Evolutionary conservation across 192 early-diverging fungal species (phyloP), one percentile per base, ranked within the genome.

Genomic region (Mortierella claussenii): DNA sequence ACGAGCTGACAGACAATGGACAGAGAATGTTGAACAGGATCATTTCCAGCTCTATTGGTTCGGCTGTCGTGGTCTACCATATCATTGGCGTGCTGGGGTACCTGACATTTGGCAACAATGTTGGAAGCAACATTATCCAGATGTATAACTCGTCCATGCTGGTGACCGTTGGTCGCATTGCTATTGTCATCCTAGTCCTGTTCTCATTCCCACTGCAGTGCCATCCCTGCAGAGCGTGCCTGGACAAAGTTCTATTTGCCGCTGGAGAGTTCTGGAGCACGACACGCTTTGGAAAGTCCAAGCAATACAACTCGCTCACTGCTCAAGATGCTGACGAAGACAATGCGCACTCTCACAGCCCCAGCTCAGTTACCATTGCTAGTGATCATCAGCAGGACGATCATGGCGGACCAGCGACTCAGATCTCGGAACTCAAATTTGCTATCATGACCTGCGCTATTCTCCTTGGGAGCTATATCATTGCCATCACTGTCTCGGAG

Each of bases 181-280:
- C 94, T 13, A 92, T 98, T 59, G 95, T 93, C 2, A 71, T 98
- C 23, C 81, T 96, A 18, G 95, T 98, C 31, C 60, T 98, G 37
- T 89, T 98, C 47, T 93, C 90, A 3, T 97, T 94, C 82, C 97
- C 98, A 26, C 81, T 99, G 7, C 98, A 99, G 79, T 89, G 88
- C 56, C 95, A 97, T 60, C 98, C 98, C 2, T 91, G 91, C 63
- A 87, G 98, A 32, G 90, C 89, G 4, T 96, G 89, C 33, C 79
- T 97, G 21, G 94, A 97, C 76, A 98, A 98, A 81, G 88, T 98
- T 5, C 37, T 94, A 8, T 81, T 85, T 5, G 56, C 79, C 13
- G 5, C 58, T 57, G 42, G 37, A 11, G 37, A 55, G 36, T 57
- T 55, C 69, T 82, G 46, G 71, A 57, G 54, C 54, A 82, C 32